Conservation (phyloP, 2,329 filamentous ascomycete species). For the Westerdykella aurantiaca region DNA sequence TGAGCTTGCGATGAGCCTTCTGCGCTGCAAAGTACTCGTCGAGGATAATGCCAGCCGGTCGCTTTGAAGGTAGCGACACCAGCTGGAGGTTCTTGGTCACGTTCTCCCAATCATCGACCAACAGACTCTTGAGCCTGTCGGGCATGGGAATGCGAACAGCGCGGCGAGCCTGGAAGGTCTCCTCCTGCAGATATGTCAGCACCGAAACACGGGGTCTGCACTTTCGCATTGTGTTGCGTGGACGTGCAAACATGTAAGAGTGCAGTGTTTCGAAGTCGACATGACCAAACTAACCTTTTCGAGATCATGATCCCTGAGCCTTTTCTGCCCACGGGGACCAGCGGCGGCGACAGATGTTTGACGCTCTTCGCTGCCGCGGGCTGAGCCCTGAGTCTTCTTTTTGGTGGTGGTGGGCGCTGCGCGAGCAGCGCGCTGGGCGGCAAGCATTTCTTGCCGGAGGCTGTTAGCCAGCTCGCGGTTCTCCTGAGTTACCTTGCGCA, state of each 20-base stretch:
- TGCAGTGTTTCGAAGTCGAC: not conserved
- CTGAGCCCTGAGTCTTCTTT: conserved; percentile 55
- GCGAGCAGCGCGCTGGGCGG: conserved; percentile 47
- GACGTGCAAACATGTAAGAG: not conserved
- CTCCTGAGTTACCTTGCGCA: conserved; percentile 90
- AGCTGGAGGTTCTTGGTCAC: conserved; percentile 92
- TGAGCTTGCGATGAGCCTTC: conserved; percentile 57
- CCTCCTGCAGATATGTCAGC: conserved; percentile 59
- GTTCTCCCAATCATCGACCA: conserved; percentile 99
- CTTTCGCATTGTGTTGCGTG: not conserved
- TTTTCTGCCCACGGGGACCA: conserved; percentile 62
- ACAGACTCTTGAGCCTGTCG: conserved; percentile 81
- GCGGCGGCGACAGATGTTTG: conserved; percentile 52
- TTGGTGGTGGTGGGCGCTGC: conserved; percentile 44
- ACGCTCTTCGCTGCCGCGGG: conserved; percentile 72
- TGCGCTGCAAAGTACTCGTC: conserved; percentile 73
- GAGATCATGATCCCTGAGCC: conserved; percentile 73
- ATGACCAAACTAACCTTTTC: conserved; percentile 57
- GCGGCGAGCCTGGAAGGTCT: conserved; percentile 74
- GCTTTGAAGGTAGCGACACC: conserved; percentile 72
- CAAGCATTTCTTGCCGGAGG: conserved; percentile 63
- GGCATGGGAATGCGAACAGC: conserved; percentile 82
- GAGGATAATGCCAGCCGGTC: conserved; percentile 71
- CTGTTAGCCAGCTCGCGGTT: conserved; percentile 82
- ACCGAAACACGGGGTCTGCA: not conserved